These are phyloP conservation scores for Cyberlindnera bimundalis DNA, from an alignment of 805 yeast genomes.

Conservation along the genomic window DNA sequence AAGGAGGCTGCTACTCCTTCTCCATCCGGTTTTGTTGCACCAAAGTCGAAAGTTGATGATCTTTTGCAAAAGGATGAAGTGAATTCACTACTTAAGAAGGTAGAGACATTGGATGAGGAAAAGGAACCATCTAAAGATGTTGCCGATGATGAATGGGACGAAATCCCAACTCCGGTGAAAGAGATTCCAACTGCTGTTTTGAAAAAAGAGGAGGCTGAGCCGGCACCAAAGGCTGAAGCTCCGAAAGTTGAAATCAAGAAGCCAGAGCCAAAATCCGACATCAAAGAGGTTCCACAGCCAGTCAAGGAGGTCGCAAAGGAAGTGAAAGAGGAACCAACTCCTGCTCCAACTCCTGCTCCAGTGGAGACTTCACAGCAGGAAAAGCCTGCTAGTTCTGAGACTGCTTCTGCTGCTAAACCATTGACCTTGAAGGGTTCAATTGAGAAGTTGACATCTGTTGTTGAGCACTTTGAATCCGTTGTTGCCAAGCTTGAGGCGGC, in stretches of 20 bases:
- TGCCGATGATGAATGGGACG: conserved; percentile 33
- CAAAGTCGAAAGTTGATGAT: conserved; percentile 45
- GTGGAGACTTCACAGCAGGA: conserved; percentile 17
- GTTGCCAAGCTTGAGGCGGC: conserved; percentile 48
- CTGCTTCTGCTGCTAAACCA: conserved; percentile 35
- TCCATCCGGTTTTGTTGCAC: conserved; percentile 29
- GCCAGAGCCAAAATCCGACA: conserved; percentile 10
- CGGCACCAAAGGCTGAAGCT: conserved; percentile 21
- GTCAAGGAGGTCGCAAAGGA: conserved; percentile 16
- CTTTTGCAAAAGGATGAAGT: conserved; percentile 46
- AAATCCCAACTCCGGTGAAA: conserved; percentile 16
- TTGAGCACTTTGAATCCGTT: conserved; percentile 52
- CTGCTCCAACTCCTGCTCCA: conserved; percentile 21
- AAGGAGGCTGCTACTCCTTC: conserved; percentile 16
- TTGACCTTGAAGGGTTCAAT: conserved; percentile 70
- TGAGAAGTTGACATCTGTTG: conserved; percentile 60
- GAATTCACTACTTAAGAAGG: conserved; percentile 37
- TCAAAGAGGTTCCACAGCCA: conserved; percentile 16
- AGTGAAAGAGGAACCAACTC: conserved; percentile 3
- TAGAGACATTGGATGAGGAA: conserved; percentile 36
- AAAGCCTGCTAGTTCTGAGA: conserved; percentile 15
- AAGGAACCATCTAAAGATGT: conserved; percentile 22
- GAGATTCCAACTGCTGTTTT: conserved; percentile 4
- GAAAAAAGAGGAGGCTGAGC: conserved; percentile 12
- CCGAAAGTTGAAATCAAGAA: conserved; percentile 15